phyloP scores from a whole-genome alignment of 352 stramenopile genomes.

The Pythium coloratum region DNA sequence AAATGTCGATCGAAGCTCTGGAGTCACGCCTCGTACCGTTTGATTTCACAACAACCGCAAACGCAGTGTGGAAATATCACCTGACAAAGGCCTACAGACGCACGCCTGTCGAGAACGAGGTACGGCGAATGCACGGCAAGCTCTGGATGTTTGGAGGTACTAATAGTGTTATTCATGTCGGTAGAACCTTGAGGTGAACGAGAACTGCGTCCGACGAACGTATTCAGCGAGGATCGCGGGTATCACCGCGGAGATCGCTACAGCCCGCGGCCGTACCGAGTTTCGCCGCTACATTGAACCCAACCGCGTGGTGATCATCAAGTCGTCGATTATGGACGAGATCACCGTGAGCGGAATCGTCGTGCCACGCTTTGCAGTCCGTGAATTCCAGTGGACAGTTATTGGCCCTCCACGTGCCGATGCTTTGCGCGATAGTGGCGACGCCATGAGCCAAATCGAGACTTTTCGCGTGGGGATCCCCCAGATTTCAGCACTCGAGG shows the following conservation, averaged over 20 bases:
- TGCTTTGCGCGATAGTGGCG: slow-evolving; percentile 5
- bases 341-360: neutral
- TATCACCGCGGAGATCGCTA: neutral
- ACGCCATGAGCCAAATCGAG: slow-evolving; percentile 14
- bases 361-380: slow-evolving; percentile 9
- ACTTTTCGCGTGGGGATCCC: slow-evolving; percentile 12
- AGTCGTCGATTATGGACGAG: slow-evolving; percentile 16
- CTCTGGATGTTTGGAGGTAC: too few relatives aligned
- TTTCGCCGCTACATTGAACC: slow-evolving; percentile 8
- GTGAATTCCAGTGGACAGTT: slow-evolving; percentile 19
- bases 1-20: slow-evolving; percentile 18
- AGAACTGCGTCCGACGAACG: slow-evolving; percentile 6
- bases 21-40: slow-evolving; percentile 21
- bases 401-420: slow-evolving; percentile 5
- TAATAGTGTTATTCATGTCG: too few relatives aligned
- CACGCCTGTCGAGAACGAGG: neutral
- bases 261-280: slow-evolving; percentile 11
- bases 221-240: slow-evolving; percentile 1
- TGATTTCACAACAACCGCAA: slow-evolving; percentile 5
- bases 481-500: neutral
- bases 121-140: neutral
- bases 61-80: slow-evolving; percentile 18
- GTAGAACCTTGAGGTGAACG: slow-evolving; percentile 6
- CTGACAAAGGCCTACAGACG: slow-evolving; percentile 6
- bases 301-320: slow-evolving; percentile 17